Evolutionary conservation across 257 asterid genomes (phyloP), one percentile per base, ranked within the genome.

Genomic region (Nicotiana undulata): DNA sequence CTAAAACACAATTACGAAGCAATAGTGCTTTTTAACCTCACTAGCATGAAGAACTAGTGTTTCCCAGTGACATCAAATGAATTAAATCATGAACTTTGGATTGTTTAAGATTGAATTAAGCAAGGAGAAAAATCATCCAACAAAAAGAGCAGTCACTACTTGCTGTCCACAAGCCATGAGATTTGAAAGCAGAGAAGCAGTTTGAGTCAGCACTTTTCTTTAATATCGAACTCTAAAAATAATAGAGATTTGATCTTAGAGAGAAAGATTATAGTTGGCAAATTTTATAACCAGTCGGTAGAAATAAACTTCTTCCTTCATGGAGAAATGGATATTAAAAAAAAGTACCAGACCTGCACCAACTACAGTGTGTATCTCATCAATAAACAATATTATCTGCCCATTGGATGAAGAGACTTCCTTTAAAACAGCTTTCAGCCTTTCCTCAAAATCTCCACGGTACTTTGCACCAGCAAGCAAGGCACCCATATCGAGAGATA

Each of bases 401-500:
- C 98, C 97, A 83, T 90, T 94, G 55, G 98, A 94, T 64, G 93
- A 85, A 46, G 92, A 88, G 82, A 94, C 94, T 87, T 93, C 97
- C 93, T 91, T 94, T 87, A 94, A 82, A 29, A 94, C 96, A 82
- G 98, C 97, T 85, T 94, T 94, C 80, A 94, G 83, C 85, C 98
- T 90, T 87, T 94, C 97, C 91, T 94, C 98, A 72, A 94, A 94
- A 83, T 94, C 98, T 79, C 98, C 97, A 24, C 97, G 93, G 83
- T 84, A 94, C 85, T 94, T 94, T 29, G 98, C 94, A 63, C 98
- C 98, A 85, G 97, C 97, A 85, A 91, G 94, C 89, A 94, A 87
- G 26, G 97, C 89, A 80, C 98, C 97, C 97, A 94, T 94, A 86
- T 94, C 97, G 85, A 93, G 85, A 37, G 97, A 94, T 78, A 94